Evolutionary conservation across 805 yeast species (phyloP), one percentile per base, ranked within the genome.

Genomic region (Ogataea nitratoaversa): DNA sequence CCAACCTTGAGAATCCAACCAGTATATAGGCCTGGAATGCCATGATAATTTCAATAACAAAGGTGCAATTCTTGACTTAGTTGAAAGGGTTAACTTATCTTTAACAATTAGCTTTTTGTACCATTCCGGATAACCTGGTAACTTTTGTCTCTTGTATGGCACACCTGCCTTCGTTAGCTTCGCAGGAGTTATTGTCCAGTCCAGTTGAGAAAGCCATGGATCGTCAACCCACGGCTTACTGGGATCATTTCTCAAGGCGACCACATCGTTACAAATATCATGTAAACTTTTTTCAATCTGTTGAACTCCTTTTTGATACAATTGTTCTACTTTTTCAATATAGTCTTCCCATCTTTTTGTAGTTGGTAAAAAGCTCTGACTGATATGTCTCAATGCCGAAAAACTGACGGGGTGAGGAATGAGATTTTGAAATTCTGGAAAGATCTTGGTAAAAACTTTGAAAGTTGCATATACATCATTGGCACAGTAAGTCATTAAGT

Each of bases 51-150:
- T 77, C 42, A 93, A 68, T 25, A 93, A 62, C 4, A 90, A 54
- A 0, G 97, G 91, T 0, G 95, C 76, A 4, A 79, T 66, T 48
- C 98, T 68, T 0, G 95, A 72, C 39, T 87, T 73, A 1, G 85
- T 76, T 0, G 93, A 78, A 12, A 93, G 62, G 28, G 70, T 76
- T 53, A 87, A 47, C 19, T 52, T 46, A 12, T 51, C 54, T 17
- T 66, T 60, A 32, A 65, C 69, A 45, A 68, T 64, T 28, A 77
- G 54, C 19, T 78, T 79, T 44, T 84, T 76, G 60, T 86, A 95
- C 99, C 99, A 93, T 49, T 83, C 83, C 0, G 99, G 99, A 52
- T 72, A 87, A 0, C 96, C 98, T 0, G 95, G 95, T 34, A 87
- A 56, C 51, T 77, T 88, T 59, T 87, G 95, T 19, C 75, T 78